phyloP scores from a whole-genome alignment of 495 filamentous ascomycete genomes.

The Aspergillus cavernicola region DNA sequence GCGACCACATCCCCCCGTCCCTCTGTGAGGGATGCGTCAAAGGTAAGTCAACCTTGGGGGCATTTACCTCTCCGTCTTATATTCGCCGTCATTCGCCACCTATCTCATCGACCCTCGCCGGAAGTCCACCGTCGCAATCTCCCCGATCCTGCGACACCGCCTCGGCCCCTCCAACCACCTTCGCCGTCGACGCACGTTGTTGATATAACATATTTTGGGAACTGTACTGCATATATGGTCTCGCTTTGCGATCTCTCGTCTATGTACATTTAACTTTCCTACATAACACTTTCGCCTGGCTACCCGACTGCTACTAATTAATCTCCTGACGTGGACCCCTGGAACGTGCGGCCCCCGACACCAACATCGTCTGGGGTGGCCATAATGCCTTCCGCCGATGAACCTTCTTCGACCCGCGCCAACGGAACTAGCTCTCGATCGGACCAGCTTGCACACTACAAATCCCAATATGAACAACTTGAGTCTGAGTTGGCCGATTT shows the following conservation, averaged over 20 bases:
- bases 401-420: conserved; percentile 60
- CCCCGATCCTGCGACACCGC: conserved; percentile 39
- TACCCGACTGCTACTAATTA: not conserved
- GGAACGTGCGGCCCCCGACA: conserved; percentile 22
- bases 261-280: not conserved
- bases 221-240: not conserved
- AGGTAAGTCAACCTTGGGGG: conserved; percentile 19
- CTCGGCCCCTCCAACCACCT: conserved; percentile 34
- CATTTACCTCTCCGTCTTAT: conserved; percentile 6
- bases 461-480: conserved; percentile 89
- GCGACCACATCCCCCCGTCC: conserved; percentile 8
- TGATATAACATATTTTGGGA: conserved; percentile 7
- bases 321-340: conserved; percentile 20
- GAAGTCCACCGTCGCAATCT: conserved; percentile 17
- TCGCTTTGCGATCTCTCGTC: not conserved
- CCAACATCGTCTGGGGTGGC: conserved; percentile 32
- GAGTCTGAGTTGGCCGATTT: conserved; percentile 92
- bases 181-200: conserved; percentile 21
- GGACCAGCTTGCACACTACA: conserved; percentile 87
- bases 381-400: conserved; percentile 56
- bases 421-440: conserved; percentile 54
- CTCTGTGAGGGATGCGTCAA: conserved; percentile 24
- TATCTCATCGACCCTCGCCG: conserved; percentile 12
- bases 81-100: conserved; percentile 2
- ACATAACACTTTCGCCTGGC: not conserved